Evolutionary conservation across 2,329 filamentous ascomycete species (phyloP).

Genomic region (Penicillium sp.): DNA sequence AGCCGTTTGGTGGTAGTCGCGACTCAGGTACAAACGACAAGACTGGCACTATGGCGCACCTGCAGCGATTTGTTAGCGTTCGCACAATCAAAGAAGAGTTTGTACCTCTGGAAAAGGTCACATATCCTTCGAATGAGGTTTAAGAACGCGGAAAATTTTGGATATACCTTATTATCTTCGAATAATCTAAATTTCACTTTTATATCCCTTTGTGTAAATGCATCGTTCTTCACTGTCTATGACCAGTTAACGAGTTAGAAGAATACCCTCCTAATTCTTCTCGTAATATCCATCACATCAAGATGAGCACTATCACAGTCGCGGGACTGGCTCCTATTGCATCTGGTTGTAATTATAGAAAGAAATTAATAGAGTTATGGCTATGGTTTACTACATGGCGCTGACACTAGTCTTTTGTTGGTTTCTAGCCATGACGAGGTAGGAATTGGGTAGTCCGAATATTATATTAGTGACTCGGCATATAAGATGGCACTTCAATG

Average conservation of each 20-base stretch:
- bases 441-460: background rate
- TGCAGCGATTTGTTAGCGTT: slow-evolving; percentile 53
- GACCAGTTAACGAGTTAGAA: background rate
- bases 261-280: background rate
- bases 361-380: background rate
- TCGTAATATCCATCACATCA: background rate
- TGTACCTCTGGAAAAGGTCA: slow-evolving; percentile 26
- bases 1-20: slow-evolving; percentile 55
- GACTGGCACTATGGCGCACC: slow-evolving; percentile 52
- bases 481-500: background rate
- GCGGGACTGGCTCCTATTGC: background rate
- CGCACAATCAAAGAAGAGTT: slow-evolving; percentile 55
- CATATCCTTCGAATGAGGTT: slow-evolving; percentile 26
- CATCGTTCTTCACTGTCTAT: background rate
- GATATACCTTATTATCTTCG: background rate
- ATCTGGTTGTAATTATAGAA: background rate
- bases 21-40: slow-evolving; percentile 58
- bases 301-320: background rate
- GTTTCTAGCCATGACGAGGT: too few relatives aligned
- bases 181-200: background rate
- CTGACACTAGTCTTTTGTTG: too few relatives aligned
- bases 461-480: background rate
- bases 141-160: background rate
- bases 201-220: too few relatives aligned
- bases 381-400: too few relatives aligned